A percentile compares a stretch with the other conserved stretches of the same genome.
These are phyloP conservation scores for Huntiella omanensis DNA, from an alignment of 2,329 filamentous ascomycete genomes.

Conservation along the genomic window DNA sequence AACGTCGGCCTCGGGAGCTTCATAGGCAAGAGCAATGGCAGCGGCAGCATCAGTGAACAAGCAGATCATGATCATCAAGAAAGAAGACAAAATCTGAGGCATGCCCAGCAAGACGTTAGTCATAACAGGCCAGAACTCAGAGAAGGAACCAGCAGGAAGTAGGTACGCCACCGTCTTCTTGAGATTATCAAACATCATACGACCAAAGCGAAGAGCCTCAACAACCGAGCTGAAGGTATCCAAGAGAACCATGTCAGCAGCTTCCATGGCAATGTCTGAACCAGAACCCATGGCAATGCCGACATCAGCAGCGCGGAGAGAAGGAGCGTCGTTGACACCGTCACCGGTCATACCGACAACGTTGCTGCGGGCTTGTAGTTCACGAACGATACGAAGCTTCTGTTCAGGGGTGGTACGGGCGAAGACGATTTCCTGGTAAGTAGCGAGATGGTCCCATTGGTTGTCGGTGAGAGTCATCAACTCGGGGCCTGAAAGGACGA, in stretches of 20 bases:
- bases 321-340: slow-evolving; percentile 94
- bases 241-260: slow-evolving; percentile 93
- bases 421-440: slow-evolving; percentile 65
- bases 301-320: slow-evolving; percentile 96
- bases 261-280: slow-evolving; percentile 90
- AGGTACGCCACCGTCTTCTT: slow-evolving; percentile 99
- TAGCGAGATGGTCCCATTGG: slow-evolving; percentile 48
- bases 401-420: slow-evolving; percentile 88
- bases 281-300: slow-evolving; percentile 97
- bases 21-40: slow-evolving; percentile 56
- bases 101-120: slow-evolving; percentile 92
- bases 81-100: slow-evolving; percentile 91
- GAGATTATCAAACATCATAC: slow-evolving; percentile 98
- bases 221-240: slow-evolving; percentile 99
- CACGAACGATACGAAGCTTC: slow-evolving; percentile 90
- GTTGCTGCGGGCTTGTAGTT: slow-evolving; percentile 79
- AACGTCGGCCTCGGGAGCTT: slow-evolving; percentile 58
- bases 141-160: slow-evolving; percentile 88
- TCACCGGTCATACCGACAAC: slow-evolving; percentile 99
- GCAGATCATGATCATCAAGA: slow-evolving; percentile 98
- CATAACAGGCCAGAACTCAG: slow-evolving; percentile 98
- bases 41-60: slow-evolving; percentile 70
- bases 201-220: slow-evolving; percentile 89
- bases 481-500: slow-evolving; percentile 47
- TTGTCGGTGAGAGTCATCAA: slow-evolving; percentile 43